A percentile compares a stretch with the other conserved stretches of the same genome.
phyloP scores from a whole-genome alignment of 495 filamentous ascomycete species.

The Daldinia decipiens region DNA sequence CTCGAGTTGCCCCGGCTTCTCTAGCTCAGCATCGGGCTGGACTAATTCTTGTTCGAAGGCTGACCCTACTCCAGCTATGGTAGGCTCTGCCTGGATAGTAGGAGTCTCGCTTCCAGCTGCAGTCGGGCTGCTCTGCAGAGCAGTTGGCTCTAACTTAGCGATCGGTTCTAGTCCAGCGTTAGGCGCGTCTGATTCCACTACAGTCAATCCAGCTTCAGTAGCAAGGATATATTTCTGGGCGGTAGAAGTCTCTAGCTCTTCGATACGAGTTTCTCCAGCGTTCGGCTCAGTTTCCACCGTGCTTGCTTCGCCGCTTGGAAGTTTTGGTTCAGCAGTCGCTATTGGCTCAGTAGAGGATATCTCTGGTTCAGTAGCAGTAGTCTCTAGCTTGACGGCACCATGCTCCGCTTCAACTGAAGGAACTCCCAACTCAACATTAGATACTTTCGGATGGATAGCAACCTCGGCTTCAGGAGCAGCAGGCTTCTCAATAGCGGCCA shows the following conservation, averaged over 20 bases:
- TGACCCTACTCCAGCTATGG: neutral
- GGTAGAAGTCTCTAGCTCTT: slow-evolving; percentile 11
- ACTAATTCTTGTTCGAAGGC: slow-evolving; percentile 5
- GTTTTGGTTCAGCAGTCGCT: neutral
- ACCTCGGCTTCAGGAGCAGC: neutral
- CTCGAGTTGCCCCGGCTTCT: slow-evolving; percentile 14
- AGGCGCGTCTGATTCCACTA: neutral
- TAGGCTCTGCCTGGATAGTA: neutral
- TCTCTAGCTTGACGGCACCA: neutral
- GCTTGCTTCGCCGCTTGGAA: neutral
- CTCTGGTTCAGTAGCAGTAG: neutral
- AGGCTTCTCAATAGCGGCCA: slow-evolving; percentile 4
- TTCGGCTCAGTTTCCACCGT: neutral
- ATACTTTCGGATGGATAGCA: neutral
- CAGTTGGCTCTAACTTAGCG: slow-evolving; percentile 11
- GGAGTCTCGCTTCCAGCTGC: slow-evolving; percentile 6
- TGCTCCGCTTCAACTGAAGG: slow-evolving; percentile 8
- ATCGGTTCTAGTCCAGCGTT: neutral
- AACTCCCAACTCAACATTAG: neutral
- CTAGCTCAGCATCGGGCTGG: neutral
- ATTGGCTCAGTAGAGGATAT: neutral
- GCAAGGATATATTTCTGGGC: neutral
- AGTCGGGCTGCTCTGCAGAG: neutral
- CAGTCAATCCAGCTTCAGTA: slow-evolving; percentile 1
- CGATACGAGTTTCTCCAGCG: neutral